phyloP scores from a whole-genome alignment of 2,329 filamentous ascomycete genomes.

The Verticillium zaregamsianum region DNA sequence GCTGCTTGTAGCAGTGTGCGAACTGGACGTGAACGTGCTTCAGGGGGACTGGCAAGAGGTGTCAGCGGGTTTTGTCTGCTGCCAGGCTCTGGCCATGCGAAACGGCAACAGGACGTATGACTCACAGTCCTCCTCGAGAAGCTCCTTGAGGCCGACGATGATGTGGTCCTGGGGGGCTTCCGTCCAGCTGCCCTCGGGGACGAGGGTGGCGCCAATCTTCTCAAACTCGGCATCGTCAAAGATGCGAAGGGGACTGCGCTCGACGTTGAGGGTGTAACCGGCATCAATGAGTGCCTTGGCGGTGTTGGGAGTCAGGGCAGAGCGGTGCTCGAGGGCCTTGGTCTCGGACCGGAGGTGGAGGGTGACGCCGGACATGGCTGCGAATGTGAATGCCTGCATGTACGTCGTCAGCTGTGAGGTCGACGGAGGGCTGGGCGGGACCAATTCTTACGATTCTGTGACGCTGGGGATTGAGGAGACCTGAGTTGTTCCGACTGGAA shows the following conservation, averaged over 20 bases:
- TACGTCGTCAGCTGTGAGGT: not conserved
- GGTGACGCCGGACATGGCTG: constrained; percentile 14
- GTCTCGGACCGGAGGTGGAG: constrained; percentile 56
- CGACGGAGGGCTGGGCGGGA: not conserved
- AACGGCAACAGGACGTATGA: constrained; percentile 5
- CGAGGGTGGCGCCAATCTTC: constrained; percentile 59
- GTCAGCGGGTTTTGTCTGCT: not conserved
- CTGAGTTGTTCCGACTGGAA: not conserved
- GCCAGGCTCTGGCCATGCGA: not conserved
- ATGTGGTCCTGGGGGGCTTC: constrained; percentile 64
- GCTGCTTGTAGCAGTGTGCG: constrained; percentile 68
- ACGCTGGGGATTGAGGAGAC: not conserved
- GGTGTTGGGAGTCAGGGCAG: constrained; percentile 35
- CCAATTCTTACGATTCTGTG: not conserved
- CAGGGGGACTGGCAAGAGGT: constrained; percentile 46
- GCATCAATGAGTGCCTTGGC: constrained; percentile 62
- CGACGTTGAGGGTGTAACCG: constrained; percentile 65
- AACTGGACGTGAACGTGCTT: constrained; percentile 72
- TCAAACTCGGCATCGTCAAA: constrained; percentile 59
- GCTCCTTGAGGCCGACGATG: constrained; percentile 74
- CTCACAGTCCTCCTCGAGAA: constrained; percentile 64
- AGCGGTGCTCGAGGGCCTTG: constrained; percentile 54
- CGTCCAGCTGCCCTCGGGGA: constrained; percentile 64
- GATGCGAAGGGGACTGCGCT: constrained; percentile 64
- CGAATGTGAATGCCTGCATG: not conserved